Evolutionary conservation across 768 basidiomycete genomes (phyloP), one percentile per base, ranked within the genome.

Genomic region (Kwoniella shandongensis): DNA sequence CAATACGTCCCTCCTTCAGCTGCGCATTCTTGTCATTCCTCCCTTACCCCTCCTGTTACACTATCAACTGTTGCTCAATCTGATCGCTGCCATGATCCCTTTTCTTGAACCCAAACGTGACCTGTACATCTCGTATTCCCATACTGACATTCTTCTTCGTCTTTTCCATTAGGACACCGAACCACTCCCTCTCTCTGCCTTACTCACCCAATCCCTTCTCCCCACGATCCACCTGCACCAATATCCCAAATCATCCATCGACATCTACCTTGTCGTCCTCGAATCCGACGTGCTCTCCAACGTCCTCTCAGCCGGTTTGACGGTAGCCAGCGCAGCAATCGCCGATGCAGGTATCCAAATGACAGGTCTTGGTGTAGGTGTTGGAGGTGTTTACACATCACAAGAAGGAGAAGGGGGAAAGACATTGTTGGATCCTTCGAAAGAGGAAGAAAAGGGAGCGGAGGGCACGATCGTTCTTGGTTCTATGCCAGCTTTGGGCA

Each of bases 241-340:
- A 1, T 81, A 96, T n/a, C 94, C 96, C 15, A 99, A 99, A 74
- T 88, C 91, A 0, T 86, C 87, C 8, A 85, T 98, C 66, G 96
- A 99, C 78, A 80, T 98, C 42, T 94, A 89, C 76, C 79, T 99
- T 49, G 88, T 85, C 2, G 80, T 99, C 39, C 84, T 97, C 42
- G 92, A 97, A 62, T 85, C 86, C n/a, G 92, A 96, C 74, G 88
- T 90, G 17, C 81, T 88, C n/a, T 88, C 92, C 72, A 85, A 87
- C 25, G 89, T 89, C 62, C 81, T 94, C n/a, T 84, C 90, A 4
- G 84, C 91, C 1, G 92, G 89, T 4, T 81, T 88, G 10, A 83
- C 91, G 5, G 94, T 93, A 17, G 89, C 91, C 1, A 90, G 88
- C 65, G 84, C 89, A 1, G 93, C 96, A 7, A 81, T 98, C 3